Evolutionary conservation across 495 filamentous ascomycete species (phyloP).

Genomic region (Aspergillus mulundensis): DNA sequence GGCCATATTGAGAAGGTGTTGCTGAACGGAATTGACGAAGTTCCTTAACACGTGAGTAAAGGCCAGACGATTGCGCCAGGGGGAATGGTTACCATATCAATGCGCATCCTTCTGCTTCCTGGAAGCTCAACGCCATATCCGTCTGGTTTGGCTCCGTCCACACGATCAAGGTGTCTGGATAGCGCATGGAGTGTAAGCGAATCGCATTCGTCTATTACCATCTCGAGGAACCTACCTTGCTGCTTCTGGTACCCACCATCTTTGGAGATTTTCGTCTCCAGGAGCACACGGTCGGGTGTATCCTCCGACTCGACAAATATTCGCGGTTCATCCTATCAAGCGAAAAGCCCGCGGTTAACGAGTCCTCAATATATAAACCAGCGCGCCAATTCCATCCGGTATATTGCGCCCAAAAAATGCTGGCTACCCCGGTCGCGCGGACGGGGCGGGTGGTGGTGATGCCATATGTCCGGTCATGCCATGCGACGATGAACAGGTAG

Average conservation of each 20-base stretch:
- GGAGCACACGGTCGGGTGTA: conserved; percentile 70
- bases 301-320: conserved; percentile 95
- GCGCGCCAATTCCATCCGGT: conserved; percentile 4
- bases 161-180: conserved; percentile 87
- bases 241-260: conserved; percentile 98
- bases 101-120: conserved; percentile 92
- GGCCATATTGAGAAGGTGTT: conserved; percentile 51
- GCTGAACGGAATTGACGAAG: conserved; percentile 82
- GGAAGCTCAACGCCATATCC: conserved; percentile 98
- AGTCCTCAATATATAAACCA: neutral
- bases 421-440: conserved; percentile 11
- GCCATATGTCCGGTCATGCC: conserved; percentile 10
- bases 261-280: conserved; percentile 85
- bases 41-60: conserved; percentile 58
- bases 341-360: conserved; percentile 10
- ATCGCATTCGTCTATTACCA: neutral
- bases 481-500: conserved; percentile 11
- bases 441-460: conserved; percentile 6
- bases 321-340: conserved; percentile 67
- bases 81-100: conserved; percentile 68
- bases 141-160: conserved; percentile 87
- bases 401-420: conserved; percentile 21
- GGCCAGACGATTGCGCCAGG: conserved; percentile 5
- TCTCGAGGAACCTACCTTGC: conserved; percentile 61
- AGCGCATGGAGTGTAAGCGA: conserved; percentile 24